These are phyloP conservation scores for Phytophthora colocasiae DNA, from an alignment of 352 stramenopile species.

Conservation along the genomic window DNA sequence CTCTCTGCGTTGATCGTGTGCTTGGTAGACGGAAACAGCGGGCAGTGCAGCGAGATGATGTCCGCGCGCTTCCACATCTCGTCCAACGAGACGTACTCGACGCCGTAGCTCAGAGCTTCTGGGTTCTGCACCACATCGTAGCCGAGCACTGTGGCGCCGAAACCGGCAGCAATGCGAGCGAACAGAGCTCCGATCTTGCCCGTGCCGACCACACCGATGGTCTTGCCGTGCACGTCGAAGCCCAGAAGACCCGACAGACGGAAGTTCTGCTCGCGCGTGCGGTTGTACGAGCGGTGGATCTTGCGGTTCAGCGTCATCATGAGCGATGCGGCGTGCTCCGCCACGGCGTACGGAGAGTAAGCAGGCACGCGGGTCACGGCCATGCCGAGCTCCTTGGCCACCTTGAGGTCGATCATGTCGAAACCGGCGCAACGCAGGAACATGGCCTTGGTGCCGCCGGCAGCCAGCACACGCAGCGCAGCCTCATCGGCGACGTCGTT, in stretches of 20 bases:
- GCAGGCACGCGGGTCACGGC: constrained; percentile 72
- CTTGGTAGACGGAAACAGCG: constrained; percentile 78
- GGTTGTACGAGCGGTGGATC: constrained; percentile 77
- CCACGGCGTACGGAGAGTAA: constrained; percentile 83
- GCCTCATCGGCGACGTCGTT: constrained; percentile 78
- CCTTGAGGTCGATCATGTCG: constrained; percentile 77
- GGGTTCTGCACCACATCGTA: constrained; percentile 73
- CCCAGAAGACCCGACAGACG: constrained; percentile 60
- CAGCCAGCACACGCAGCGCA: constrained; percentile 59
- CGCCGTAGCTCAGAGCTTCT: constrained; percentile 40
- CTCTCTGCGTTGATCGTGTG: constrained; percentile 87
- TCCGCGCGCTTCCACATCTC: constrained; percentile 71
- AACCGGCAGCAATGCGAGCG: constrained; percentile 46
- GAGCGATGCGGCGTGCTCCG: constrained; percentile 74
- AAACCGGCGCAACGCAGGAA: constrained; percentile 85
- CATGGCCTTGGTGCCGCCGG: constrained; percentile 58
- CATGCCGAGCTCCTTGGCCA: constrained; percentile 64
- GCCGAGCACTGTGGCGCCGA: constrained; percentile 57
- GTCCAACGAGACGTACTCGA: constrained; percentile 54
- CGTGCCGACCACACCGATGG: constrained; percentile 66
- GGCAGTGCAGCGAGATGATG: constrained; percentile 89
- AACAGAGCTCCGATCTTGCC: constrained; percentile 54
- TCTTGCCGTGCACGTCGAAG: constrained; percentile 79
- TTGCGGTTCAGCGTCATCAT: constrained; percentile 86
- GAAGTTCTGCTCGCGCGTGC: constrained; percentile 81